Percentiles rank a stretch among this genome's conserved stretches.
phyloP scores from a whole-genome alignment of 345 rosid genomes.

The Acer saccharum region DNA sequence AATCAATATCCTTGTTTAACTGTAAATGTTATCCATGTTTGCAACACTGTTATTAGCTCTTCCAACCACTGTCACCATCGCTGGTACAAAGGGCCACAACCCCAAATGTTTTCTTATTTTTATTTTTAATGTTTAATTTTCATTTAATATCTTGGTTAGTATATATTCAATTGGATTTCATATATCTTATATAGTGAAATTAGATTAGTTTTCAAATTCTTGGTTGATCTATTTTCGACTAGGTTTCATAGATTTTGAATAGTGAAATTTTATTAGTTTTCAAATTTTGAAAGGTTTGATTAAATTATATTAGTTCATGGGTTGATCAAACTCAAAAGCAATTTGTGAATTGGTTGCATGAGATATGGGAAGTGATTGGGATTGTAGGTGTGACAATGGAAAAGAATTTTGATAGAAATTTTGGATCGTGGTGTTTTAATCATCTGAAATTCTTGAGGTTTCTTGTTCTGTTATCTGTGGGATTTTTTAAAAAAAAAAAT shows the following conservation, averaged over 20 bases:
- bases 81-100: neutral
- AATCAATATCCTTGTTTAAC: too few relatives aligned
- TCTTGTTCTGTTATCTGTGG: neutral
- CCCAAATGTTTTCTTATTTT: neutral
- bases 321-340: neutral
- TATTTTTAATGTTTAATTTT: too few relatives aligned
- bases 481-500: too few relatives aligned
- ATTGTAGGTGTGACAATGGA: neutral
- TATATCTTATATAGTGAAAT: too few relatives aligned
- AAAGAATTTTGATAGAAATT: neutral
- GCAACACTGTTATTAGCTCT: too few relatives aligned
- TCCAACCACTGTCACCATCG: neutral
- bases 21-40: too few relatives aligned
- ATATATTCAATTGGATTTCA: too few relatives aligned
- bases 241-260: neutral
- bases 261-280: neutral
- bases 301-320: neutral
- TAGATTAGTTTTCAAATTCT: too few relatives aligned
- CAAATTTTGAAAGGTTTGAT: neutral
- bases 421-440: neutral
- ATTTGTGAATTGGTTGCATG: neutral
- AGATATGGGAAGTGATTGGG: neutral
- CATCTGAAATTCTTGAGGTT: neutral
- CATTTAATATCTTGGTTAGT: neutral
- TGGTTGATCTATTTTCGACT: too few relatives aligned